A percentile compares a stretch with the other conserved stretches of the same genome.
phyloP scores from a whole-genome alignment of 495 filamentous ascomycete genomes.

The Melanomma pulvis-pyrius region DNA sequence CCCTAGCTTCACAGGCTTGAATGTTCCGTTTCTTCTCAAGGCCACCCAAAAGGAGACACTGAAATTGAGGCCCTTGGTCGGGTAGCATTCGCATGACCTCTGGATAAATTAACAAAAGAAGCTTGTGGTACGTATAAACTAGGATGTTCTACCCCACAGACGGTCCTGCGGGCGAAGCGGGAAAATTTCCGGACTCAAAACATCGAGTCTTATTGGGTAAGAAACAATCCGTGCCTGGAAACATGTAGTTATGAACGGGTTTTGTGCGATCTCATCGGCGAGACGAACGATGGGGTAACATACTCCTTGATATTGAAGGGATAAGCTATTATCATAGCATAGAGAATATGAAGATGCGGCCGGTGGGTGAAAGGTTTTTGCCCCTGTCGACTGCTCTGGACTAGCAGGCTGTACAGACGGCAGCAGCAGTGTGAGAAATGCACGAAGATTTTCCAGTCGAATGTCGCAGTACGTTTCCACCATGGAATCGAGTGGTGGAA shows the following conservation, averaged over 20 bases:
- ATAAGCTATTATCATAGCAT: neutral
- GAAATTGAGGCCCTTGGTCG: slow-evolving; percentile 4
- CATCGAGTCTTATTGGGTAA: slow-evolving; percentile 5
- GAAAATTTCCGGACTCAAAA: slow-evolving; percentile 9
- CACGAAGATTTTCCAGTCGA: neutral
- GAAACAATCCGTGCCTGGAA: neutral
- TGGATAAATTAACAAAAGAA: slow-evolving; percentile 23
- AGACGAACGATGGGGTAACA: neutral
- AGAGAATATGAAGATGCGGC: neutral
- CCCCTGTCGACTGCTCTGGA: neutral
- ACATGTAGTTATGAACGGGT: neutral
- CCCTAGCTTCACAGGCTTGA: neutral
- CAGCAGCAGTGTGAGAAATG: no score
- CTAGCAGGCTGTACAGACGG: neutral
- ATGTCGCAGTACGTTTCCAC: neutral
- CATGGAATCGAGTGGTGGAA: neutral
- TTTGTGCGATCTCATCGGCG: neutral
- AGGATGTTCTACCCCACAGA: slow-evolving; percentile 31
- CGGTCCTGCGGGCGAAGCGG: slow-evolving; percentile 17
- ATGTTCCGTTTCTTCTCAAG: neutral
- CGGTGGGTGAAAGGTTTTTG: slow-evolving; percentile 2
- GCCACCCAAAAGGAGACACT: neutral
- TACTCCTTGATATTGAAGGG: neutral
- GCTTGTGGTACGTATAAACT: slow-evolving; percentile 16
- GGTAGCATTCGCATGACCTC: slow-evolving; percentile 3